Conservation (phyloP, 2,329 filamentous ascomycete genomes). For the Trichocomaceae sp. region DNA sequence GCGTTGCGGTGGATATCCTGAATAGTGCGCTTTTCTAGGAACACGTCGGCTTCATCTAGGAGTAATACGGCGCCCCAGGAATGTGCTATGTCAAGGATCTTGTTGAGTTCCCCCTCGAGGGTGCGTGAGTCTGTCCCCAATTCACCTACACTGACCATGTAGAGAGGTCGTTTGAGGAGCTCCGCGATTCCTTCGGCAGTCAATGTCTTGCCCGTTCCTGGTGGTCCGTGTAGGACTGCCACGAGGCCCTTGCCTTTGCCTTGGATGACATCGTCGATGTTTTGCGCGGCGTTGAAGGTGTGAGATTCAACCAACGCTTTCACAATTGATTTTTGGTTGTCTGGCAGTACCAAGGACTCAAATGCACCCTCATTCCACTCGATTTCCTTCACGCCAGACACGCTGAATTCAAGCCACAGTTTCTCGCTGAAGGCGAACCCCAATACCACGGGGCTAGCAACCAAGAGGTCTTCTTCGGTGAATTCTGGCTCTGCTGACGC, state of each 20-base stretch:
- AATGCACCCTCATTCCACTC: constrained; percentile 80
- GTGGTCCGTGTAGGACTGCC: constrained; percentile 73
- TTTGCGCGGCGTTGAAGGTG: constrained; percentile 72
- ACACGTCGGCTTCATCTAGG: constrained; percentile 79
- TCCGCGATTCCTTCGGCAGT: constrained; percentile 84
- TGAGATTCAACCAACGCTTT: constrained; percentile 77
- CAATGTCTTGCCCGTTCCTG: constrained; percentile 81
- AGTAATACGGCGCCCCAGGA: constrained; percentile 80
- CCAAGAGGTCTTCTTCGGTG: constrained; percentile 74
- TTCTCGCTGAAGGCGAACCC: constrained; percentile 87
- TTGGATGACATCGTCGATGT: constrained; percentile 74
- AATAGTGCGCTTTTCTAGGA: constrained; percentile 74
- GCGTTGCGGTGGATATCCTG: constrained; percentile 80
- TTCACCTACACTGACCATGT: constrained; percentile 76
- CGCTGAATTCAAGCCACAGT: constrained; percentile 79
- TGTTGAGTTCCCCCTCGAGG: constrained; percentile 70
- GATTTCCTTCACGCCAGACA: constrained; percentile 73
- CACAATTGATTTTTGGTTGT: constrained; percentile 60
- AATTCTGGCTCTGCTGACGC: constrained; percentile 48
- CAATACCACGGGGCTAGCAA: constrained; percentile 75
- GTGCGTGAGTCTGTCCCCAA: constrained; percentile 68
- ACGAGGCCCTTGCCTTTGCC: constrained; percentile 85
- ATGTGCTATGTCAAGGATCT: constrained; percentile 79
- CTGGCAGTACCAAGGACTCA: constrained; percentile 66
- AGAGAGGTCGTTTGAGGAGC: constrained; percentile 71